Conservation (phyloP, 106 monocot genomes). For the Iris macrosiphon region DNA sequence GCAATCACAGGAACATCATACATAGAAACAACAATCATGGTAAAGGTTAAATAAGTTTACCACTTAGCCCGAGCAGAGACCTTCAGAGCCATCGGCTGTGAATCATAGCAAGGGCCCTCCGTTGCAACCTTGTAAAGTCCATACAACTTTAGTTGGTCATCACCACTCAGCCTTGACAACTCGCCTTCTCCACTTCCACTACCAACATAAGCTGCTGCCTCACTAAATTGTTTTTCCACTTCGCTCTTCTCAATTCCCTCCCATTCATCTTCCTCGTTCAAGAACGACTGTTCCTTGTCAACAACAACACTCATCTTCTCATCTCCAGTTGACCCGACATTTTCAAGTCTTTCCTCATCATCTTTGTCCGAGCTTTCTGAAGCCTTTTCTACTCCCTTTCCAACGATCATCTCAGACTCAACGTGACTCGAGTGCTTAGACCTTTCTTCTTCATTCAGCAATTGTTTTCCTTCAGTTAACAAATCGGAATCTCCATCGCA, state of each 20-base stretch:
- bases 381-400: not conserved
- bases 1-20: too few species aligned
- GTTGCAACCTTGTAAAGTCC: conserved; percentile 53
- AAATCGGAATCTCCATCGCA: not conserved
- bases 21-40: too few species aligned
- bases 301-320: not conserved
- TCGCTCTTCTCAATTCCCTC: conserved; percentile 72
- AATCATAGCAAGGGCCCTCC: conserved; percentile 73
- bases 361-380: not conserved
- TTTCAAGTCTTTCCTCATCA: not conserved
- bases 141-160: conserved; percentile 47
- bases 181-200: conserved; percentile 18
- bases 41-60: too few species aligned
- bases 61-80: conserved; percentile 59
- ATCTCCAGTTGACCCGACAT: not conserved
- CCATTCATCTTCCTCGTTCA: conserved; percentile 60
- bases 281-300: conserved; percentile 8
- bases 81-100: conserved; percentile 53
- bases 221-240: conserved; percentile 36
- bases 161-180: conserved; percentile 35
- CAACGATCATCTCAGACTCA: not conserved
- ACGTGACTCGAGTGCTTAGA: not conserved
- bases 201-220: conserved; percentile 29
- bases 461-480: not conserved
- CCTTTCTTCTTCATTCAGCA: not conserved